phyloP scores from a whole-genome alignment of 2,329 filamentous ascomycete species.

The Orbilia javanica region DNA sequence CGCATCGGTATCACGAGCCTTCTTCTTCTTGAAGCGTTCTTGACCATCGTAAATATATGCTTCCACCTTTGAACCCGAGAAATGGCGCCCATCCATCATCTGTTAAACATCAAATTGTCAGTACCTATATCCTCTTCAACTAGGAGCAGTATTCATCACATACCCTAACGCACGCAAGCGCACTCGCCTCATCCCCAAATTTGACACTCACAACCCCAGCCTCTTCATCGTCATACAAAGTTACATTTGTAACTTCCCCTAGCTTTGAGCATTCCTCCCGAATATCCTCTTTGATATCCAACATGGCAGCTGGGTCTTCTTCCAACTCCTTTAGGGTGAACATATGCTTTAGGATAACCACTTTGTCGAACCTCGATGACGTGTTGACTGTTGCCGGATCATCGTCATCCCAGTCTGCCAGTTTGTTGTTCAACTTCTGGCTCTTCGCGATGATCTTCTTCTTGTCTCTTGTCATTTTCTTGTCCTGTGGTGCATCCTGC shows the following conservation, averaged over 20 bases:
- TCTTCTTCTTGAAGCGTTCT: constrained; percentile 77
- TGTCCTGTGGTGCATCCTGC: constrained; percentile 64
- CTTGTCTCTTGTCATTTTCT: constrained; percentile 73
- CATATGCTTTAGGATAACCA: constrained; percentile 91
- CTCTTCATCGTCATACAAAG: constrained; percentile 86
- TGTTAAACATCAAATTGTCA: constrained; percentile 61
- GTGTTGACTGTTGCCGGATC: constrained; percentile 73
- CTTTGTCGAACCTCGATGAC: constrained; percentile 77
- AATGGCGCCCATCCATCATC: constrained; percentile 83
- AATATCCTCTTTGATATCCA: constrained; percentile 96
- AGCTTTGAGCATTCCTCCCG: constrained; percentile 88
- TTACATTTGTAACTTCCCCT: constrained; percentile 89
- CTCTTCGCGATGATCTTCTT: constrained; percentile 92
- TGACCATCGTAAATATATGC: constrained; percentile 78
- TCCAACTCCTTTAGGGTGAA: constrained; percentile 88
- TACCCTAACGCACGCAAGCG: constrained; percentile 75
- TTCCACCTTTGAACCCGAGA: constrained; percentile 78
- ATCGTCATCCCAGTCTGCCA: constrained; percentile 96
- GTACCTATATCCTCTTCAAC: background rate
- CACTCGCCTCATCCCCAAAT: constrained; percentile 79
- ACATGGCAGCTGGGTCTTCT: constrained; percentile 82
- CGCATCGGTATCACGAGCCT: constrained; percentile 67
- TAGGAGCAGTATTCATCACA: background rate
- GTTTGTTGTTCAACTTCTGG: constrained; percentile 83
- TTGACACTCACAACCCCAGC: constrained; percentile 88